Percentiles rank a stretch among this genome's conserved stretches.
Evolutionary conservation across 768 basidiomycete species (phyloP).

Genomic region (Panaeolus papilionaceus): DNA sequence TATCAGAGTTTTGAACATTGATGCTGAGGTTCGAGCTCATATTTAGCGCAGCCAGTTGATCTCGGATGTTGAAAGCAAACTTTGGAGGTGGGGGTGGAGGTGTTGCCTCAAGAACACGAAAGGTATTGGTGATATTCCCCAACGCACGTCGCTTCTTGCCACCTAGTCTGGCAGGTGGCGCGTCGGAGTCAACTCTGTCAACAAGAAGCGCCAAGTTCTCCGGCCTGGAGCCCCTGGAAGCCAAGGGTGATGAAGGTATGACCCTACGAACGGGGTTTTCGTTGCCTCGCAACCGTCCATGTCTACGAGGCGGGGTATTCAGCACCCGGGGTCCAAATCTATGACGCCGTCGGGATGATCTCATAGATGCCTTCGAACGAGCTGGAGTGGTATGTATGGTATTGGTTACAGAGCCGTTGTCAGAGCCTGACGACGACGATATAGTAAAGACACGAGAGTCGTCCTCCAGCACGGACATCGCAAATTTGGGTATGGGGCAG

Average conservation of each 20-base stretch:
- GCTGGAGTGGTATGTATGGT: slow-evolving; percentile 13
- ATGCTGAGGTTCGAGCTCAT: not conserved
- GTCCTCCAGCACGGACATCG: not conserved
- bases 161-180: not conserved
- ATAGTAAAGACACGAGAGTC: not conserved
- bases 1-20: not conserved
- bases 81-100: not conserved
- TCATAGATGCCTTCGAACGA: not conserved
- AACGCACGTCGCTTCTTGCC: not conserved
- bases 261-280: not conserved
- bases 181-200: not conserved
- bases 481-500: slow-evolving; percentile 2
- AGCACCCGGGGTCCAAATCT: not conserved
- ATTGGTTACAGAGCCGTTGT: not conserved
- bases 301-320: slow-evolving; percentile 6
- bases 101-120: not conserved
- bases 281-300: not conserved
- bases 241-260: not conserved
- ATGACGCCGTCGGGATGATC: not conserved
- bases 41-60: slow-evolving; percentile 2
- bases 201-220: not conserved
- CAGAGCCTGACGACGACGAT: not conserved
- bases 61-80: slow-evolving; percentile 5
- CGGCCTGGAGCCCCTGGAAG: not conserved
- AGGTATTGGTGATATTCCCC: slow-evolving; percentile 3